Conservation (phyloP, 2,329 filamentous ascomycete genomes). For the Juglanconis oblonga region DNA sequence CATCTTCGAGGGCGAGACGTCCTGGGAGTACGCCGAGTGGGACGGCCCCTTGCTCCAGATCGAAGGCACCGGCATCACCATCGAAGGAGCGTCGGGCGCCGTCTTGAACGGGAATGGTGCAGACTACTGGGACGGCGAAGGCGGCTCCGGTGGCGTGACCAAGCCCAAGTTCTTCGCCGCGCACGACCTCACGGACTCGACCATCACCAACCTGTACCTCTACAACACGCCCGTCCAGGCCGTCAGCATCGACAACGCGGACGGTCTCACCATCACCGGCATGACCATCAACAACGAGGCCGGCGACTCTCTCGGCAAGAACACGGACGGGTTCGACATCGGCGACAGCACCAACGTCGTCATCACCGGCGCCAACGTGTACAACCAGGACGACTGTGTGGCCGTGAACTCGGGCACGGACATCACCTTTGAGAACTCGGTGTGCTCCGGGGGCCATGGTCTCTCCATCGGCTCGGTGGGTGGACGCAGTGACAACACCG, state of each 20-base stretch:
- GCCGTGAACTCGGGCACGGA: constrained; percentile 53
- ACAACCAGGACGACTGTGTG: constrained; percentile 61
- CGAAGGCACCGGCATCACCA: constrained; percentile 51
- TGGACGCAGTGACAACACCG: constrained; percentile 49
- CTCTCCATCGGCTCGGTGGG: constrained; percentile 57
- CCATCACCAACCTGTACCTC: constrained; percentile 47
- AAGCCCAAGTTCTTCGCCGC: constrained; percentile 62
- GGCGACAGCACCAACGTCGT: constrained; percentile 43
- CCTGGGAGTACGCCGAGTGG: constrained; percentile 66
- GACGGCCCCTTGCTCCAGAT: constrained; percentile 59
- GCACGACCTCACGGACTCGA: constrained; percentile 46
- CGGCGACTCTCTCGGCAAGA: constrained; percentile 47
- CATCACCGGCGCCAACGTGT: constrained; percentile 48
- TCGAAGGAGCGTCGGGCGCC: constrained; percentile 49
- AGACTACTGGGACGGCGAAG: constrained; percentile 59
- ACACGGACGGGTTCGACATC: constrained; percentile 55
- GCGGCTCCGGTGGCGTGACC: constrained; percentile 54
- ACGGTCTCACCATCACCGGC: constrained; percentile 41
- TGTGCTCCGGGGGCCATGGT: constrained; percentile 49
- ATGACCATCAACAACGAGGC: constrained; percentile 57
- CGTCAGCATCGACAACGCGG: constrained; percentile 42
- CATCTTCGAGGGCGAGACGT: constrained; percentile 62
- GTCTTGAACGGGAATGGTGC: constrained; percentile 54
- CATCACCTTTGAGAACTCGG: constrained; percentile 36
- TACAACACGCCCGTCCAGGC: constrained; percentile 54